A percentile compares a stretch with the other conserved stretches of the same genome.
Conservation (phyloP, 2,329 filamentous ascomycete species). For the Blumeria graminis region DNA sequence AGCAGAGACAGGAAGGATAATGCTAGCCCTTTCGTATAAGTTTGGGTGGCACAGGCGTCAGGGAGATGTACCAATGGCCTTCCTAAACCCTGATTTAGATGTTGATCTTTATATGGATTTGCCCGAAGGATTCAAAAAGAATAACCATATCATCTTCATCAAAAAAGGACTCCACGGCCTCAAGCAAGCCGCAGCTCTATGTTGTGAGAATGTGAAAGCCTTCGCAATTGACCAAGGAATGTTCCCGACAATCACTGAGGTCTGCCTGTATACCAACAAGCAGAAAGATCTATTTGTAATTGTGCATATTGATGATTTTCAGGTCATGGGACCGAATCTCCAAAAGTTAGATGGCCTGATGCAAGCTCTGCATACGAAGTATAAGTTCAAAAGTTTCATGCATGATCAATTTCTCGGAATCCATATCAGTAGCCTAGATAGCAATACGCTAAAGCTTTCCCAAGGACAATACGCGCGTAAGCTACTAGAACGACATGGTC, state of each 20-base stretch:
- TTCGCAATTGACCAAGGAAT: neutral
- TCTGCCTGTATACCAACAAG: neutral
- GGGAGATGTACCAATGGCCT: neutral
- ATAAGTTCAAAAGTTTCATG: neutral
- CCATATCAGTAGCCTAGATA: neutral
- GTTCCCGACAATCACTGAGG: neutral
- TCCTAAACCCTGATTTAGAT: neutral
- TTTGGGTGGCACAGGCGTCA: neutral
- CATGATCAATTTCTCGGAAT: neutral
- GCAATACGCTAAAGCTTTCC: neutral
- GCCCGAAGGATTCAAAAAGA: neutral
- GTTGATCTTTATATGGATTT: neutral
- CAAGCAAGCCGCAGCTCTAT: neutral
- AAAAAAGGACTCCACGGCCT: neutral
- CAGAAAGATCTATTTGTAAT: neutral
- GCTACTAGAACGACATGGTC: neutral
- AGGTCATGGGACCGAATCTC: neutral
- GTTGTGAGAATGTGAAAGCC: neutral
- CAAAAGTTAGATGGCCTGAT: neutral
- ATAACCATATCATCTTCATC: neutral
- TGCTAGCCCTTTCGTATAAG: neutral
- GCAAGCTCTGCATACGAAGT: neutral
- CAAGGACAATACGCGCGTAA: neutral
- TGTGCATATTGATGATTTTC: neutral
- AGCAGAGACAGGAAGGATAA: neutral